phyloP scores from a whole-genome alignment of 2,329 filamentous ascomycete genomes.

The Clathrospora elynae region DNA sequence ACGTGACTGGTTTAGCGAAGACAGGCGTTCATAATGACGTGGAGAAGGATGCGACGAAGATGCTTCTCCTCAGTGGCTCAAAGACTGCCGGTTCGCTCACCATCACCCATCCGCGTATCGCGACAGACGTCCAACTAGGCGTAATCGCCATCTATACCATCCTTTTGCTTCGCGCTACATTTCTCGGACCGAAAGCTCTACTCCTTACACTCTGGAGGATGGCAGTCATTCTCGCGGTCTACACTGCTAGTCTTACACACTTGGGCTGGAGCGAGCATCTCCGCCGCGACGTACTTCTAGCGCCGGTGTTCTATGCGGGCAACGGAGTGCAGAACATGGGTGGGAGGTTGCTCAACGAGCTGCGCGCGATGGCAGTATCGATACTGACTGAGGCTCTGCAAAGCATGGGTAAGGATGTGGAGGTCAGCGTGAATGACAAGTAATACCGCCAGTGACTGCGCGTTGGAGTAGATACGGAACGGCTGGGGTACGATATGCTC shows the following conservation, averaged over 20 bases:
- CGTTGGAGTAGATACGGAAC: too few species aligned
- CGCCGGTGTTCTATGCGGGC: neutral
- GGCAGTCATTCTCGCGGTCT: neutral
- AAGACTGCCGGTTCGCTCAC: slow-evolving; percentile 1
- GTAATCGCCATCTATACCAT: neutral
- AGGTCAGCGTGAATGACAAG: too few species aligned
- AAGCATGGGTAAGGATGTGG: too few species aligned
- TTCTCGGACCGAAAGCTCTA: slow-evolving; percentile 3
- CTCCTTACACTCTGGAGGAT: slow-evolving; percentile 6
- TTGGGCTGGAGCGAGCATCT: neutral
- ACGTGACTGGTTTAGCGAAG: neutral
- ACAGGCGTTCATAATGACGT: neutral
- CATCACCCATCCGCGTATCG: neutral
- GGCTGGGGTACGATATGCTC: too few species aligned
- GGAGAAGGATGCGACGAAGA: neutral
- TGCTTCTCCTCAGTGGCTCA: too few species aligned
- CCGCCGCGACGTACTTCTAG: slow-evolving; percentile 4
- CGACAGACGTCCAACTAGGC: neutral
- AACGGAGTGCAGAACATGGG: slow-evolving; percentile 47
- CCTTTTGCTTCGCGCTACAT: neutral
- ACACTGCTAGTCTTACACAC: neutral
- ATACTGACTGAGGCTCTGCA: neutral
- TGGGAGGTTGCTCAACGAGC: neutral
- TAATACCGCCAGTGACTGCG: too few species aligned
- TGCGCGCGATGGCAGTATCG: neutral